A percentile compares a stretch with the other conserved stretches of the same genome.
phyloP scores from a whole-genome alignment of 2,329 filamentous ascomycete species.

The Drechslerella dactyloides region DNA sequence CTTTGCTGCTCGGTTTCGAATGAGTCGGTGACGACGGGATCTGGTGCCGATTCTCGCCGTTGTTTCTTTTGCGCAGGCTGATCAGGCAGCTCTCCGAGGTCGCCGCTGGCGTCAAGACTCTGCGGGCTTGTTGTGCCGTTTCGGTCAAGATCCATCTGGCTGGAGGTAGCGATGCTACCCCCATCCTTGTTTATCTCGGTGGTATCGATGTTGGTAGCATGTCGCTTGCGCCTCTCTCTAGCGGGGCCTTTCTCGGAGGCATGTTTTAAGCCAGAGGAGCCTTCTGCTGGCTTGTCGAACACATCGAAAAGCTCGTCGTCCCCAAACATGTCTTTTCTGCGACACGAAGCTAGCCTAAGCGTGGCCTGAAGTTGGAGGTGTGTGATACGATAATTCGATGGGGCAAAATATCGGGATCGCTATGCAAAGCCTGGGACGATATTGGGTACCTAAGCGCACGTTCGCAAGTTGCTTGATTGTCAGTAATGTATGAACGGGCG shows the following conservation, averaged over 20 bases:
- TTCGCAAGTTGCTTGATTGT: too few relatives aligned
- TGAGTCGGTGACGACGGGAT: slow-evolving; percentile 85
- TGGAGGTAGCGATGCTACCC: slow-evolving; percentile 53
- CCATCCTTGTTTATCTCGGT: slow-evolving; percentile 31
- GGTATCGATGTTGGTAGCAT: slow-evolving; percentile 58
- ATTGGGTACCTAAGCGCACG: too few relatives aligned
- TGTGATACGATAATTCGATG: too few relatives aligned
- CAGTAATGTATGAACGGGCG: too few relatives aligned
- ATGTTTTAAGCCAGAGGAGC: slow-evolving; percentile 56
- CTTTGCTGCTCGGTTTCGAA: slow-evolving; percentile 95
- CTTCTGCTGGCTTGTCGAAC: slow-evolving; percentile 70
- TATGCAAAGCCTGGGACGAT: too few relatives aligned
- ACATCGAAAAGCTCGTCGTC: slow-evolving; percentile 79
- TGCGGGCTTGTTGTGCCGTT: slow-evolving; percentile 56
- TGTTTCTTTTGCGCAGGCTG: slow-evolving; percentile 61
- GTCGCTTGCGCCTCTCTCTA: slow-evolving; percentile 76
- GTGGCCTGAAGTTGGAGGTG: slow-evolving; percentile 60
- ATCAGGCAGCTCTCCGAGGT: slow-evolving; percentile 55
- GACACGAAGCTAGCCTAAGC: not conserved
- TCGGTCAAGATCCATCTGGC: slow-evolving; percentile 55
- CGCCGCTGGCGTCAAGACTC: slow-evolving; percentile 57
- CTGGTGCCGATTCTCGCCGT: slow-evolving; percentile 67
- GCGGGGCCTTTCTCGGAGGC: slow-evolving; percentile 59
- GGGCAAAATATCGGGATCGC: too few relatives aligned
- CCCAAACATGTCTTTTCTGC: slow-evolving; percentile 51